Conservation (phyloP, 495 filamentous ascomycete species). For the Talaromyces wortmannii region DNA sequence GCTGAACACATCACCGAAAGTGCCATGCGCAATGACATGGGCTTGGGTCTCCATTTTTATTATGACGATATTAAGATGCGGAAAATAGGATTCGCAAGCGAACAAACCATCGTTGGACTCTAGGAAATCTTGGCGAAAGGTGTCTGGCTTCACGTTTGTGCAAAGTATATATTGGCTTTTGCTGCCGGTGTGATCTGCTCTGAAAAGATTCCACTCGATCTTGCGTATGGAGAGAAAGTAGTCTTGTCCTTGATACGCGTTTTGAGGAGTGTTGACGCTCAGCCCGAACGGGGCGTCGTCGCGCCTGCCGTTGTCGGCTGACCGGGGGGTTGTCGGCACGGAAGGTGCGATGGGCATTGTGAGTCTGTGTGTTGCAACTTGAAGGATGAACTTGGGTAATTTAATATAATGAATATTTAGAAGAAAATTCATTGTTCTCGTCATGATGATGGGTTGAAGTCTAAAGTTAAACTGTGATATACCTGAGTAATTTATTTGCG, state of each 20-base stretch:
- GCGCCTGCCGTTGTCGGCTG: no score
- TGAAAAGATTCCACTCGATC: not conserved
- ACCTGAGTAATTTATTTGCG: no score
- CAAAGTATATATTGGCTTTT: conserved; percentile 1
- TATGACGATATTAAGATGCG: not conserved
- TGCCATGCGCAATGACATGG: not conserved
- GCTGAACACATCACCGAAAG: not conserved
- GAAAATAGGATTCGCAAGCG: conserved; percentile 1
- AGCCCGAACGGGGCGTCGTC: not conserved
- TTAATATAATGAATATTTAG: no score
- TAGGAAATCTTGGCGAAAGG: conserved; percentile 3
- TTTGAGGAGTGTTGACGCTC: not conserved
- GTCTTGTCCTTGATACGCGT: not conserved
- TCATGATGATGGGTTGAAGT: no score
- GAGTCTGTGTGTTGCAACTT: no score
- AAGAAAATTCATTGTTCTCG: no score
- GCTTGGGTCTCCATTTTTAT: not conserved
- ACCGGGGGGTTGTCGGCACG: not conserved
- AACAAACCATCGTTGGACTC: not conserved
- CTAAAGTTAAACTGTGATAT: no score
- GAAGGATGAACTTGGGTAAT: no score
- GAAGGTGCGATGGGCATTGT: not conserved
- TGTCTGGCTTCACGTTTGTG: not conserved
- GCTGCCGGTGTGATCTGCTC: not conserved
- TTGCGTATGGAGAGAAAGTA: not conserved